Conservation (phyloP, 2,329 filamentous ascomycete species). For the Aureobasidium sp. region DNA sequence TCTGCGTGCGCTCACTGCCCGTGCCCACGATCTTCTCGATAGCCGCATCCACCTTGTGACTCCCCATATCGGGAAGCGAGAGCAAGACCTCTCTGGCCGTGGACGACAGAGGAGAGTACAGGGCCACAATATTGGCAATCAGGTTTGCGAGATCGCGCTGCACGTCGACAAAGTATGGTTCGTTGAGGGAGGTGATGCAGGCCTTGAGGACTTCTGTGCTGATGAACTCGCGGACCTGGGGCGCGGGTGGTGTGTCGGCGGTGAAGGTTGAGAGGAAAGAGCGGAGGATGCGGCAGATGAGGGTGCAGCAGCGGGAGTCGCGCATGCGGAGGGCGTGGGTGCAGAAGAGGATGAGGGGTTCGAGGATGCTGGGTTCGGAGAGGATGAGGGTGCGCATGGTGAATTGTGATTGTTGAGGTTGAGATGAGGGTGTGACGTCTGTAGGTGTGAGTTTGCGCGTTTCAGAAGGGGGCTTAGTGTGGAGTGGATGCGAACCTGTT, state of each 20-base stretch:
- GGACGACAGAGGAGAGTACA: conserved; percentile 59
- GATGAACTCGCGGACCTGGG: conserved; percentile 77
- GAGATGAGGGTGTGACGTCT: conserved; percentile 15
- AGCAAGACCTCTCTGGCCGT: conserved; percentile 71
- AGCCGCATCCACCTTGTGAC: conserved; percentile 54
- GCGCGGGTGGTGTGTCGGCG: conserved; percentile 37
- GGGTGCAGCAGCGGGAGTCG: conserved; percentile 78
- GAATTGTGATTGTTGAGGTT: conserved; percentile 33
- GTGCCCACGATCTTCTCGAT: conserved; percentile 26
- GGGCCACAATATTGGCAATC: conserved; percentile 74
- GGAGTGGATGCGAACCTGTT: background rate
- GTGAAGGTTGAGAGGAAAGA: conserved; percentile 74
- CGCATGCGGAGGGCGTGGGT: conserved; percentile 83
- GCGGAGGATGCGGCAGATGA: conserved; percentile 78
- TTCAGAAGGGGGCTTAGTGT: background rate
- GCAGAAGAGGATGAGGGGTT: conserved; percentile 84
- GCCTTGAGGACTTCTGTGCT: conserved; percentile 81
- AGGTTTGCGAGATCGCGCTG: conserved; percentile 85
- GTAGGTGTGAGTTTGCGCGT: background rate
- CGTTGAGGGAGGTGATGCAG: conserved; percentile 82
- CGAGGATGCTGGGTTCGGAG: conserved; percentile 65
- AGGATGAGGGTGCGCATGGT: conserved; percentile 75
- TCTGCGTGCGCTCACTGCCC: conserved; percentile 59
- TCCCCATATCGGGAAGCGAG: conserved; percentile 66
- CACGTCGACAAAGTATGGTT: conserved; percentile 92